Conservation (phyloP, 495 filamentous ascomycete species). For the Penicillium paxilli region DNA sequence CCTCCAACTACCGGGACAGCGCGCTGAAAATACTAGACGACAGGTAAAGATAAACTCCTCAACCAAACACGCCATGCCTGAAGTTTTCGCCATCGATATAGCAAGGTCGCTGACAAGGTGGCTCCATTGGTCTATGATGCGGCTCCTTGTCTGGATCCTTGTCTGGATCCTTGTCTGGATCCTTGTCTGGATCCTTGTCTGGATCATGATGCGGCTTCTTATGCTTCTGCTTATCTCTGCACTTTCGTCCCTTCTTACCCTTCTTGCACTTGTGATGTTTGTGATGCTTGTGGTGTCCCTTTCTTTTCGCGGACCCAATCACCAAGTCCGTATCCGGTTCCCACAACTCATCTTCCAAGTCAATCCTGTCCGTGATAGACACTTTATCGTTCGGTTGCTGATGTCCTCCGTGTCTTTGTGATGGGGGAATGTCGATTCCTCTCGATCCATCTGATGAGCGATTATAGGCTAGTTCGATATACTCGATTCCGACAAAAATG, state of each 20-base stretch:
- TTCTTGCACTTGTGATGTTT: constrained; percentile 19
- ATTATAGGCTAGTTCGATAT: constrained; percentile 74
- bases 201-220: neutral
- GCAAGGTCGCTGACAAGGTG: constrained; percentile 13
- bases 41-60: constrained; percentile 4
- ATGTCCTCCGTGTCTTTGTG: constrained; percentile 16
- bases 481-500: constrained; percentile 70
- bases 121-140: neutral
- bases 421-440: neutral
- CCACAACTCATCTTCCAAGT: neutral
- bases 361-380: neutral
- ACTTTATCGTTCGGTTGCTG: neutral
- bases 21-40: neutral
- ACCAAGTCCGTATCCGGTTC: constrained; percentile 7
- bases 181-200: too few species aligned
- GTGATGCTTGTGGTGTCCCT: constrained; percentile 9
- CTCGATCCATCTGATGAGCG: constrained; percentile 18
- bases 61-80: constrained; percentile 2
- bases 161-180: too few species aligned
- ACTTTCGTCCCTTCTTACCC: constrained; percentile 4
- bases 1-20: neutral
- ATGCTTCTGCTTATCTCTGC: constrained; percentile 5
- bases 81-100: constrained; percentile 20
- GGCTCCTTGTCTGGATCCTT: neutral
- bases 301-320: constrained; percentile 7